Base-by-base conservation (phyloP, 179 eudicot genomes). In the Beta corolliflora region DNA sequence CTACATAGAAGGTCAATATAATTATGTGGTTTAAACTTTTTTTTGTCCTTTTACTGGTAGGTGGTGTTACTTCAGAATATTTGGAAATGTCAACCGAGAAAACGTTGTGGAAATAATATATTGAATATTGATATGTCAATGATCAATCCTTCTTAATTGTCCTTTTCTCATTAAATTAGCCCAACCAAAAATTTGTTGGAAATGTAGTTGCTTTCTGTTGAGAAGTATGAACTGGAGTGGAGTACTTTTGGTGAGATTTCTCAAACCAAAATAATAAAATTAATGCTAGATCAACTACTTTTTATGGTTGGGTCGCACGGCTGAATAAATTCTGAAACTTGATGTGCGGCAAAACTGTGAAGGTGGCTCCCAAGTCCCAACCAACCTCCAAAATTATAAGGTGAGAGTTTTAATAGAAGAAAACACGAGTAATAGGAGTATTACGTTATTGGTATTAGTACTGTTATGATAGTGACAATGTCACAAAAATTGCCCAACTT, bases 261-360 rank as follows among this genome's bases (percentile, higher is more conserved):
- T 48, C 16, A 71, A n/a, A 48, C 56, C 15, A n/a, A 71, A 48
- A 3, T 48, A 59, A 21, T 21, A 19, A 0, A 31, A n/a, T 71
- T 48, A 50, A 71, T 71, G 58, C 0, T n/a, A 48, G 36, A 48
- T 48, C 52, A 71, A 71, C 75, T 71, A 71, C 75, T 50, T 71
- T 71, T 71, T 71, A 23, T 71, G 36, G 75, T 71, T 71, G 75
- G 75, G 11, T 71, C 56, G 75, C 71, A 68, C 11, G 23, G 52
- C 15, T 68, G 21, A 21, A 68, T 68, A 71, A 71, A 71, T 71
- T 71, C 23, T 11, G 3, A 46, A 71, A 70, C 46, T 46, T 70
- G 74, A 70, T 70, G 55, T 70, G 55, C 12, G 71, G 11, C 5
- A 19, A 45, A 70, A 46, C 13, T 45, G 29, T 45, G 74, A 3